Base-by-base conservation (phyloP, 1,284 basidiomycete species). In the Leccinum subrobustum region DNA sequence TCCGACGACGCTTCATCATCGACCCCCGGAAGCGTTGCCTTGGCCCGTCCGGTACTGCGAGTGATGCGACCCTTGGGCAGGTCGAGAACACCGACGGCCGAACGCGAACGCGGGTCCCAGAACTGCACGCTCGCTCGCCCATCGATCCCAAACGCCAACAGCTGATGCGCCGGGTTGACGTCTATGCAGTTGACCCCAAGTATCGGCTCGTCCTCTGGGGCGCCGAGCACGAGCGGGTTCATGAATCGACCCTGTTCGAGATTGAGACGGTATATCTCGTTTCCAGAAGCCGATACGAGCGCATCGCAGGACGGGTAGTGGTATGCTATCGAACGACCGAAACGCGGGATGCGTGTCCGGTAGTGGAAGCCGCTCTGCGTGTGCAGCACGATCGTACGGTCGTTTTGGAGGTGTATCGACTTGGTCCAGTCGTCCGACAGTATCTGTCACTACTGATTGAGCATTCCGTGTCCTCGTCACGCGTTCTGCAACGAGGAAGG, bases 391-490 rank as follows among this genome's bases (percentile, higher is more conserved):
- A 99, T 76, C 6, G 93, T 93, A n/a, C 97, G 88, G 78, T 99
- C 96, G 54, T 91, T 89, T 83, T 99, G 97, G 1, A 99, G 84
- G 72, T 97, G 96, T 61, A 98, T 83, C n/a, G 92, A 91, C 77
- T 99, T 99, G 16, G 96, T 99, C 97, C 97, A 99, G 79, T 99
- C 97, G 72, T 95, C 91, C 1, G 96, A 98, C 9, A 99, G 83
- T 71, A 96, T 91, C 95, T 97, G 74, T 11, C 59, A 50, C 44
- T 52, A 29, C 56, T 11, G 29, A 35, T 25, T 63, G 56, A 72
- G 63, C 44, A 33, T 37, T 44, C 18, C 42, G 18, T 8, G 18
- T 20, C 18, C 44, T 29, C 42, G 2, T 39, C 9, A 23, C 51
- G 31, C 11, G 18, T 27, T 35, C 31, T 56, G 20, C n/a, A 4